Conservation (phyloP, 805 yeast genomes). For the Candida odintsovae region DNA sequence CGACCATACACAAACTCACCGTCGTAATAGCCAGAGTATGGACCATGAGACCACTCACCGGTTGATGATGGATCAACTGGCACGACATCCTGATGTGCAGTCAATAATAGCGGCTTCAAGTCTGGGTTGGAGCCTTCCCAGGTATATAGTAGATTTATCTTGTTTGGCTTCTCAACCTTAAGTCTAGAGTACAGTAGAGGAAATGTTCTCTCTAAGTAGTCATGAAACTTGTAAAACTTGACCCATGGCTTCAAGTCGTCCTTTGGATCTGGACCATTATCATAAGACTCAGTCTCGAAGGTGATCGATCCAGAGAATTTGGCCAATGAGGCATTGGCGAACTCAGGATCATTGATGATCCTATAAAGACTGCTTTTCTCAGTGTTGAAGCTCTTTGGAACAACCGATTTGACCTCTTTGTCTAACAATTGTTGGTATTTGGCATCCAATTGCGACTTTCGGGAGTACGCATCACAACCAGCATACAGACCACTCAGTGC, state of each 20-base stretch:
- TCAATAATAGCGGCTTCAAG: conserved; percentile 60
- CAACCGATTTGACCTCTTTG: too few species aligned
- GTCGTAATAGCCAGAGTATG: conserved; percentile 63
- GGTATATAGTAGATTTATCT: conserved; percentile 60
- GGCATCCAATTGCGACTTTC: too few species aligned
- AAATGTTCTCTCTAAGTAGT: conserved; percentile 46
- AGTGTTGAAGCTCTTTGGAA: too few species aligned
- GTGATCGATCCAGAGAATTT: conserved; percentile 53
- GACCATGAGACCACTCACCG: conserved; percentile 60
- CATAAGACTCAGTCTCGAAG: conserved; percentile 59
- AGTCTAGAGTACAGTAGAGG: conserved; percentile 47
- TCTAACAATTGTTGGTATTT: too few species aligned
- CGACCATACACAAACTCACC: conserved; percentile 66
- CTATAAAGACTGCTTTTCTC: background rate
- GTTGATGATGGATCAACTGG: conserved; percentile 63
- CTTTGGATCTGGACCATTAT: conserved; percentile 30
- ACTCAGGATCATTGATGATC: conserved; percentile 2
- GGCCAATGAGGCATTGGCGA: conserved; percentile 30
- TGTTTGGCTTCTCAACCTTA: conserved; percentile 48
- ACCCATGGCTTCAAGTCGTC: conserved; percentile 29
- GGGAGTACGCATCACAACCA: too few species aligned
- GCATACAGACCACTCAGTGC: too few species aligned
- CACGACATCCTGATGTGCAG: conserved; percentile 84
- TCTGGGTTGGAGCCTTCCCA: conserved; percentile 49
- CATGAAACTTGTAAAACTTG: conserved; percentile 32